Percentiles rank a stretch among this genome's conserved stretches.
Conservation (phyloP, 2,329 filamentous ascomycete genomes). For the Cercospora sp. region DNA sequence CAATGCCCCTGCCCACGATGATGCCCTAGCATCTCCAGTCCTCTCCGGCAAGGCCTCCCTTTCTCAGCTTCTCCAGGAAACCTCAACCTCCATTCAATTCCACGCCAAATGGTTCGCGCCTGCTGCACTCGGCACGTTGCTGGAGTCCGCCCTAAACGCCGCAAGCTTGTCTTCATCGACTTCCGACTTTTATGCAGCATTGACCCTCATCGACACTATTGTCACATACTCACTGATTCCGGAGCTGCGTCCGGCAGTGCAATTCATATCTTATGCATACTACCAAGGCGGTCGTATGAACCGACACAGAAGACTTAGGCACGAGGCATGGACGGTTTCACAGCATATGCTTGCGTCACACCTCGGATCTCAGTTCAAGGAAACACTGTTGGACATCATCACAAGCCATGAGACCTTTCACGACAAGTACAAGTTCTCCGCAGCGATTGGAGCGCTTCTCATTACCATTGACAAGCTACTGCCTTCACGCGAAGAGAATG, state of each 20-base stretch:
- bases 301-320: conserved; percentile 32
- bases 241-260: conserved; percentile 25
- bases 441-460: conserved; percentile 35
- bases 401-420: conserved; percentile 22
- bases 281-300: conserved; percentile 36
- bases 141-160: conserved; percentile 30
- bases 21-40: conserved; percentile 5
- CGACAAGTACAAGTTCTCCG: conserved; percentile 29
- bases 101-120: conserved; percentile 39
- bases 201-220: conserved; percentile 36
- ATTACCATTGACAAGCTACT: conserved; percentile 33
- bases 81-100: conserved; percentile 31
- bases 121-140: conserved; percentile 25
- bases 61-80: conserved; percentile 27
- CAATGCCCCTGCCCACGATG: neutral
- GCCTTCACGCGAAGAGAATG: conserved; percentile 9
- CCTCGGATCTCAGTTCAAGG: conserved; percentile 32
- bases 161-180: conserved; percentile 34
- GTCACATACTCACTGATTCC: conserved; percentile 34
- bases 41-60: conserved; percentile 15
- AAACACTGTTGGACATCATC: conserved; percentile 31
- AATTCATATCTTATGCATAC: conserved; percentile 37
- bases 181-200: conserved; percentile 32
- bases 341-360: conserved; percentile 36
- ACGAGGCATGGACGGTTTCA: conserved; percentile 31